phyloP scores from a whole-genome alignment of 2,329 filamentous ascomycete species.

The Hypomyces rosellus region DNA sequence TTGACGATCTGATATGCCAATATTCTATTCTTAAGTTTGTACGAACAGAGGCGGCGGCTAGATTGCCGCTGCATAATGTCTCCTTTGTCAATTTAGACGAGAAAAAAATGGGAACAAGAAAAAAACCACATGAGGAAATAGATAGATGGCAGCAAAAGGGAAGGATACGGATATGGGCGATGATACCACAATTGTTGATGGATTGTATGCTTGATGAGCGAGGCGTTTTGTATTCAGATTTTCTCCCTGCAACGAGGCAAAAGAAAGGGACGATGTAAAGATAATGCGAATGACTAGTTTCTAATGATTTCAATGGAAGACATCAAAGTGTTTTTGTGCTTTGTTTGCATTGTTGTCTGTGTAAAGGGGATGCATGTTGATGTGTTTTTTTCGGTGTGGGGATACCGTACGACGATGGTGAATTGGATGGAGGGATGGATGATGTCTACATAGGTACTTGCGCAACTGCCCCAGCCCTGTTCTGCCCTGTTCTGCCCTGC shows the following conservation, averaged over 20 bases:
- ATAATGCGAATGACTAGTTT: neutral
- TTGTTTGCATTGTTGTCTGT: no score
- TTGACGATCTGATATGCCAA: slow-evolving; percentile 7
- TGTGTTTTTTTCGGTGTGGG: no score
- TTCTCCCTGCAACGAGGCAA: neutral
- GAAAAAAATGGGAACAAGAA: neutral
- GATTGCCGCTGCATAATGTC: neutral
- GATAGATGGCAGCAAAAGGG: neutral
- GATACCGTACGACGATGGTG: no score
- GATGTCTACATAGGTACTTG: no score
- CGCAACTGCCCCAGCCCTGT: no score
- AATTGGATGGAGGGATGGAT: no score
- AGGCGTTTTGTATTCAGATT: slow-evolving; percentile 1
- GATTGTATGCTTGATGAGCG: slow-evolving; percentile 9
- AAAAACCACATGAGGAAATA: slow-evolving; percentile 4
- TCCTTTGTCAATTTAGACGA: neutral
- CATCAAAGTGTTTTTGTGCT: no score
- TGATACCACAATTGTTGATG: slow-evolving; percentile 8
- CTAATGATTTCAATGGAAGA: no score
- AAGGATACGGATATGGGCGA: slow-evolving; percentile 7
- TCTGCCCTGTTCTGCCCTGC: no score
- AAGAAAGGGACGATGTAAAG: neutral
- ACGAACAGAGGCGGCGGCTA: neutral
- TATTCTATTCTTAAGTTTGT: neutral
- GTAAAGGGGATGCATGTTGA: no score